Conservation (phyloP, 768 basidiomycete genomes). For the Podaxis mareebaensis region DNA sequence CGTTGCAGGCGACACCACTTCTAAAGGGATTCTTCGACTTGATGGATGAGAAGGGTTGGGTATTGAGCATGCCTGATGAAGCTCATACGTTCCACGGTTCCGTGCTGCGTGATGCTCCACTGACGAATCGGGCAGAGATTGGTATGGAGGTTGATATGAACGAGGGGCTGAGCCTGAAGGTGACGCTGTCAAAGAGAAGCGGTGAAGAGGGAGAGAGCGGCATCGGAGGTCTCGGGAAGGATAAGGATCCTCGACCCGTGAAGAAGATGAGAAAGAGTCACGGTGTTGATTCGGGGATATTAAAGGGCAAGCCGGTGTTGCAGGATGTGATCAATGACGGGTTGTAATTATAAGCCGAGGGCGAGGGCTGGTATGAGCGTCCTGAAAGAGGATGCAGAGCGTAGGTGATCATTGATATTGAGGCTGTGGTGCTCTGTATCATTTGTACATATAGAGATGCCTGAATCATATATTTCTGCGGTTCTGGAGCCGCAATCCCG, state of each 20-base stretch:
- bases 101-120: conserved; percentile 23
- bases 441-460: background rate
- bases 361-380: background rate
- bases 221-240: background rate
- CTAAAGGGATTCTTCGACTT: conserved; percentile 76
- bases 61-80: conserved; percentile 52
- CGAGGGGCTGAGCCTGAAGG: conserved; percentile 11
- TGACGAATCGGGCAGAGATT: conserved; percentile 24
- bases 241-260: conserved; percentile 17
- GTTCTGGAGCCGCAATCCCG: background rate
- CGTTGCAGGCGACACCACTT: conserved; percentile 61
- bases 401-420: background rate
- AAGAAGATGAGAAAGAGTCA: conserved; percentile 35
- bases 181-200: conserved; percentile 21
- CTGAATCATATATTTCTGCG: conserved; percentile 2
- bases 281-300: conserved; percentile 38
- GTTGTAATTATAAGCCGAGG: background rate
- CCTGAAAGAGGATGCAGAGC: background rate
- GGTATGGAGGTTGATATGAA: conserved; percentile 12
- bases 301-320: conserved; percentile 60
- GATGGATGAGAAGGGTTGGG: conserved; percentile 75
- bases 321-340: conserved; percentile 56
- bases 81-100: conserved; percentile 55
- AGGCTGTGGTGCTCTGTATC: conserved; percentile 1
- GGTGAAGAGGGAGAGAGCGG: conserved; percentile 18